Conservation (phyloP, 2,329 filamentous ascomycete genomes). For the Clarireedia paspali region DNA sequence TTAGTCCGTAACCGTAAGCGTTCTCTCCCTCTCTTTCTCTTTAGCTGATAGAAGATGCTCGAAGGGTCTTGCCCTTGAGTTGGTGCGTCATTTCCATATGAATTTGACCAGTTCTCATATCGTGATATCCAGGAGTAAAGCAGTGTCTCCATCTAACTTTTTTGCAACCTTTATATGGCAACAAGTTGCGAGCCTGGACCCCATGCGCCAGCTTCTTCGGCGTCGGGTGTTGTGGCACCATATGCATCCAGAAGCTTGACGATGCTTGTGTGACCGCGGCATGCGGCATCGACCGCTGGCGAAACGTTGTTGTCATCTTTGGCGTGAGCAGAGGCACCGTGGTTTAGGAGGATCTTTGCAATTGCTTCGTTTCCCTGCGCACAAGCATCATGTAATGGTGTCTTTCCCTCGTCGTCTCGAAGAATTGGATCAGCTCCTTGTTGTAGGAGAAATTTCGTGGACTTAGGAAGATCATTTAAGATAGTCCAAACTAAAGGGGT, state of each 20-base stretch:
- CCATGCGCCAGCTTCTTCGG: background rate
- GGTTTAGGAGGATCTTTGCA: slow-evolving; percentile 3
- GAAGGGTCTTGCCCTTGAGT: no score
- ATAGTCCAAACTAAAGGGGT: slow-evolving; percentile 7
- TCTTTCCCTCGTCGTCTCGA: slow-evolving; percentile 2
- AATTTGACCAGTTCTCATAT: no score
- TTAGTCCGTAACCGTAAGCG: no score
- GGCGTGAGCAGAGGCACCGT: background rate
- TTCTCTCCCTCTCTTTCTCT: no score
- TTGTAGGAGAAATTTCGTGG: slow-evolving; percentile 15
- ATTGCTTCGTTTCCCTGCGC: slow-evolving; percentile 1
- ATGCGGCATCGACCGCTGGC: background rate
- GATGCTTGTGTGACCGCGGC: background rate
- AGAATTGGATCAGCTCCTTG: slow-evolving; percentile 5
- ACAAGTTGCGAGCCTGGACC: background rate
- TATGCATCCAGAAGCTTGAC: background rate
- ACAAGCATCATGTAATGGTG: slow-evolving; percentile 6
- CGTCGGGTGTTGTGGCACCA: background rate
- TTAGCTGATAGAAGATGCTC: no score
- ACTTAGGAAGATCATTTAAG: slow-evolving; percentile 1
- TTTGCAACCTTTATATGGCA: background rate
- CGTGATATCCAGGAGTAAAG: no score
- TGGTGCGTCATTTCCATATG: no score
- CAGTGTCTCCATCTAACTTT: background rate
- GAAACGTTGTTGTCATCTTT: slow-evolving; percentile 1